phyloP scores from a whole-genome alignment of 257 asterid species.

The Solanum bukasovii region DNA sequence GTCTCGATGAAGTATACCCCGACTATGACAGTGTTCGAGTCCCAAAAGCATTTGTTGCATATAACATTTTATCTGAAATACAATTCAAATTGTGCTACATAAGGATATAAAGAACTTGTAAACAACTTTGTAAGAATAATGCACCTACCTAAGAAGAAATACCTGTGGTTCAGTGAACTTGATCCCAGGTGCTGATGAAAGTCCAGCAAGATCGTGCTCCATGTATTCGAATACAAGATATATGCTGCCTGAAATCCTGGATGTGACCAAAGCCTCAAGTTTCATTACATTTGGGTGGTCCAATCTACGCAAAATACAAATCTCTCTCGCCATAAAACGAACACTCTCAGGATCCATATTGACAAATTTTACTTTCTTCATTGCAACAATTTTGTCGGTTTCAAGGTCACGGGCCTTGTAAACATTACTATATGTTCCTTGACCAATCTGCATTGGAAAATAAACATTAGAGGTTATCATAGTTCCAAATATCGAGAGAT shows the following conservation, averaged over 20 bases:
- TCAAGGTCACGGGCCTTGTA: conserved; percentile 9
- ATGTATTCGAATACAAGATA: conserved; percentile 16
- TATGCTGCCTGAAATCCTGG: conserved; percentile 5
- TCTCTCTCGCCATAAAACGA: conserved; percentile 16
- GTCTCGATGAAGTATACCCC: conserved; percentile 7
- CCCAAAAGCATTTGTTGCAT: conserved; percentile 10
- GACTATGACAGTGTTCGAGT: conserved; percentile 10
- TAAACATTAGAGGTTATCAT: background rate
- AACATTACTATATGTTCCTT: conserved; percentile 15
- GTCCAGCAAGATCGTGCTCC: conserved; percentile 19
- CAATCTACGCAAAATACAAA: conserved; percentile 7
- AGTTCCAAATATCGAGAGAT: background rate
- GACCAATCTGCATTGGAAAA: conserved; percentile 12
- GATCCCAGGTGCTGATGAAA: conserved; percentile 1
- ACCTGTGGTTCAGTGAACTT: conserved; percentile 16
- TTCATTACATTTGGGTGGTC: conserved; percentile 13
- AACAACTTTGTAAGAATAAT: background rate
- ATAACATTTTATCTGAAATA: conserved; percentile 10
- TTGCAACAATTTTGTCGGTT: conserved; percentile 4
- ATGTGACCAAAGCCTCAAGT: conserved; percentile 15
- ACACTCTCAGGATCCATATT: conserved; percentile 16
- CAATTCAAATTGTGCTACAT: background rate
- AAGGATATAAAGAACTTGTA: background rate
- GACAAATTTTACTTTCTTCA: conserved; percentile 10
- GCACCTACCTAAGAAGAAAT: background rate